A percentile compares a stretch with the other conserved stretches of the same genome.
Evolutionary conservation across 1,284 basidiomycete genomes (phyloP).

Genomic region (Cutaneotrichosporon cavernicola): DNA sequence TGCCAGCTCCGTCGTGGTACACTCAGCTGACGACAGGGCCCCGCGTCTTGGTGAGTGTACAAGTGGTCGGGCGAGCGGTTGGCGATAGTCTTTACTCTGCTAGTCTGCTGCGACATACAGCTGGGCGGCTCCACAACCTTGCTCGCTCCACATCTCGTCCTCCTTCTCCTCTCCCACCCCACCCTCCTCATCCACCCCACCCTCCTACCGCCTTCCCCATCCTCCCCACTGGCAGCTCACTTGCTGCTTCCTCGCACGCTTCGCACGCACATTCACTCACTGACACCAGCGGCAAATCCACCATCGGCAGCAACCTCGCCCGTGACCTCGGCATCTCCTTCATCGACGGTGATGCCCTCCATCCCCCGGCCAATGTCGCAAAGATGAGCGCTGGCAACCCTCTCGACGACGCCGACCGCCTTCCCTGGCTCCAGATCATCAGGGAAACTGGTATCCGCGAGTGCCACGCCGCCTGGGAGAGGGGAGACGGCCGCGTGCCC

Average conservation of each 20-base stretch:
- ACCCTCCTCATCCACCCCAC: not conserved
- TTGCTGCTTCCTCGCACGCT: too few species aligned
- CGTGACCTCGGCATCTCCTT: conserved; percentile 66
- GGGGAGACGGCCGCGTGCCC: conserved; percentile 27
- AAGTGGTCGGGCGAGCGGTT: not conserved
- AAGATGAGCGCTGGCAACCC: conserved; percentile 85
- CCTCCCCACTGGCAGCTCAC: not conserved
- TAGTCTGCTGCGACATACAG: too few species aligned
- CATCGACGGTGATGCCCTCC: conserved; percentile 86
- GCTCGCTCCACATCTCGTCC: not conserved
- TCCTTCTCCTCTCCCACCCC: not conserved
- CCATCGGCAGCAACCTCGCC: conserved; percentile 69
- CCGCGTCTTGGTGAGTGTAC: conserved; percentile 42
- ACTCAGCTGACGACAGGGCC: conserved; percentile 32
- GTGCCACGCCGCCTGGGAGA: conserved; percentile 54
- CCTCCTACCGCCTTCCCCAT: not conserved
- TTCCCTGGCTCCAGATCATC: conserved; percentile 79
- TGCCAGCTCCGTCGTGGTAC: too few species aligned
- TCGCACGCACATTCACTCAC: not conserved
- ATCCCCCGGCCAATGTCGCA: conserved; percentile 74
- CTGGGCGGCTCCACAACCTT: not conserved
- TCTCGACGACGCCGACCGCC: conserved; percentile 75
- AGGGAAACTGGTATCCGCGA: conserved; percentile 60
- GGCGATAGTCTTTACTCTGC: too few species aligned
- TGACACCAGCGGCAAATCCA: conserved; percentile 72